phyloP scores from a whole-genome alignment of 2,329 filamentous ascomycete species.

The Stromatinia cepivora region DNA sequence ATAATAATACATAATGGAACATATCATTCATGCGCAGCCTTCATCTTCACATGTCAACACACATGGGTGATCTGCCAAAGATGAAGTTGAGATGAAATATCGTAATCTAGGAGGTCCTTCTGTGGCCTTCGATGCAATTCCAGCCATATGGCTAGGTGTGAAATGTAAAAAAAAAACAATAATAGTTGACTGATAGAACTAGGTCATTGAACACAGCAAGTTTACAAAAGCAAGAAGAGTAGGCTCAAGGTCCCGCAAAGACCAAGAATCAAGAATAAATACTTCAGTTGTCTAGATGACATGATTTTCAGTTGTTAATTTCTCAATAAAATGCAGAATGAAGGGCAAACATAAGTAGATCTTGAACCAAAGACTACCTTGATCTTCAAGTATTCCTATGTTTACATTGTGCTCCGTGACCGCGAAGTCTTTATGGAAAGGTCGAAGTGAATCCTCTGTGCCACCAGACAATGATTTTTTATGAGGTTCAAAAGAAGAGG shows the following conservation, averaged over 20 bases:
- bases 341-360: background rate
- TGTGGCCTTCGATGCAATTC: background rate
- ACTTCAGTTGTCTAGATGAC: too few relatives aligned
- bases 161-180: background rate
- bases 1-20: background rate
- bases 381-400: background rate
- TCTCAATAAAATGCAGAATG: background rate
- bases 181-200: background rate
- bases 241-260: background rate
- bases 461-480: too few relatives aligned
- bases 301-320: background rate
- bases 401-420: background rate
- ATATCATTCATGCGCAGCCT: background rate
- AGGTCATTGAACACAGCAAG: background rate
- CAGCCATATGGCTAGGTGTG: background rate
- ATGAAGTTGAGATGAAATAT: background rate
- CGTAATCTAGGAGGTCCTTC: background rate
- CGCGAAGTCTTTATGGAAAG: too few relatives aligned
- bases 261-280: background rate
- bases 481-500: background rate
- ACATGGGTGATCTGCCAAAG: background rate
- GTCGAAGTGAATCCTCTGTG: too few relatives aligned
- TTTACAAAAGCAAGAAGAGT: background rate
- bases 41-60: background rate
- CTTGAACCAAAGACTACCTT: background rate